Percentiles rank a stretch among this genome's conserved stretches.
Conservation (phyloP, 2,329 filamentous ascomycete genomes). For the Penicillium sp. region DNA sequence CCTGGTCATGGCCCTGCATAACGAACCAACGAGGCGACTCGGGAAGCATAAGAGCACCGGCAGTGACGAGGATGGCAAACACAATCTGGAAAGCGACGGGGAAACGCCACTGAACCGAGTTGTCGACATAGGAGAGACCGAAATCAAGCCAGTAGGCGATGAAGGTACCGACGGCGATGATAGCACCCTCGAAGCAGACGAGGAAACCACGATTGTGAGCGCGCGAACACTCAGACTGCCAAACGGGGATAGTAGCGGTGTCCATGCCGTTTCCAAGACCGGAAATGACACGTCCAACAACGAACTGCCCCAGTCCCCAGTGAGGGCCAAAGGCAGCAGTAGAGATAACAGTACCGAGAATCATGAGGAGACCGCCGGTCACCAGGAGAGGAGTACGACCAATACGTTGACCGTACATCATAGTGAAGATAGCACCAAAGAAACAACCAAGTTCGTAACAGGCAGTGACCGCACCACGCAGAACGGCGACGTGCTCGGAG, state of each 20-base stretch:
- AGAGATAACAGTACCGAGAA: slow-evolving; percentile 27
- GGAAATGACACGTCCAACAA: slow-evolving; percentile 31
- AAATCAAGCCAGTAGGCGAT: slow-evolving; percentile 33
- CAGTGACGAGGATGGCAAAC: slow-evolving; percentile 27
- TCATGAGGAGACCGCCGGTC: slow-evolving; percentile 45
- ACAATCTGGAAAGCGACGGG: slow-evolving; percentile 43
- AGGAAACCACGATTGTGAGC: slow-evolving; percentile 30
- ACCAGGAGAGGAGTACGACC: slow-evolving; percentile 41
- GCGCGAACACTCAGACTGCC: slow-evolving; percentile 32
- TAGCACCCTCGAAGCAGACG: slow-evolving; percentile 29
- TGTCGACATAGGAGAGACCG: slow-evolving; percentile 28
- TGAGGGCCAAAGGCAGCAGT: slow-evolving; percentile 16
- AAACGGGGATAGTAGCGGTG: slow-evolving; percentile 35
- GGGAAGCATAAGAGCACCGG: slow-evolving; percentile 32
- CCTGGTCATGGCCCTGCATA: slow-evolving; percentile 42
- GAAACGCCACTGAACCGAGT: slow-evolving; percentile 37
- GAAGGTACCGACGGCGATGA: slow-evolving; percentile 28
- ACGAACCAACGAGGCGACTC: slow-evolving; percentile 50
- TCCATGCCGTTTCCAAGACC: slow-evolving; percentile 34
- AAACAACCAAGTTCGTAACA: slow-evolving; percentile 46
- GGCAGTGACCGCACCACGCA: slow-evolving; percentile 45
- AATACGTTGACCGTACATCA: slow-evolving; percentile 23
- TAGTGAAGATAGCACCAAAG: slow-evolving; percentile 27
- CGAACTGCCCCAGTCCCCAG: slow-evolving; percentile 35
- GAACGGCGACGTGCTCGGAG: slow-evolving; percentile 30